Evolutionary conservation across 352 stramenopile species (phyloP), one percentile per base, ranked within the genome.

Genomic region (Globisporangium iwayamae): DNA sequence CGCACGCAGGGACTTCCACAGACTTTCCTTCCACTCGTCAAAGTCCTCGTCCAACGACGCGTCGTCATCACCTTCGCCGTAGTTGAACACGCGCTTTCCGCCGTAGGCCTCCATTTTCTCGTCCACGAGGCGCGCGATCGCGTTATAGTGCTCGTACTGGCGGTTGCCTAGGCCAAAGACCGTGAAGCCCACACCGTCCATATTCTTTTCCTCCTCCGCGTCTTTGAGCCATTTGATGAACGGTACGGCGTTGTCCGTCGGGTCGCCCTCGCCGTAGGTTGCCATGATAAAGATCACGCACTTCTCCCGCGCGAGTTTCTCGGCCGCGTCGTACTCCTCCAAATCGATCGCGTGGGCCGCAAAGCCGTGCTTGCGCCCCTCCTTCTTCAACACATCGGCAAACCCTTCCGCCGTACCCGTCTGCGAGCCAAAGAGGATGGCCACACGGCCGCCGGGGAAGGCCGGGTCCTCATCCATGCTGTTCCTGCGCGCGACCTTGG

Each of bases 71-170:
- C 98, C 98, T 65, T 98, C 81, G 46, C 96, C 96, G 57, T 98
- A 89, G 25, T 89, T 67, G 54, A 88, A 90, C 51, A 99, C 79
- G 39, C 93, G 78, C 30, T 85, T 72, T 0, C 73, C 97, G 13
- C 96, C 96, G 46, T 96, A 75, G 39, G 78, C 69, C 30, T 83
- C 89, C 66, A 99, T 85, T 13, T 89, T 71, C 30, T 79, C 68
- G 75, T 99, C 84, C 34, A 97, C 86, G 25, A 91, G 78, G n/a
- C 96, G 96, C 4, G 94, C 96, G 72, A 98, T 97, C 51, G 88
- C 83, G 72, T 99, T 99, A 81, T 96, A 99, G 73, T 99, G 92
- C 68, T 99, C 97, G 72, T 99, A 99, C 76, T 99, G 92, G 32
- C 75, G 93, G 76, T 99, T 99, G 28, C 98, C 98, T 0, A 99